Evolutionary conservation across 768 basidiomycete genomes (phyloP).

Genomic region (Cystobasidiopsis lactophilus): DNA sequence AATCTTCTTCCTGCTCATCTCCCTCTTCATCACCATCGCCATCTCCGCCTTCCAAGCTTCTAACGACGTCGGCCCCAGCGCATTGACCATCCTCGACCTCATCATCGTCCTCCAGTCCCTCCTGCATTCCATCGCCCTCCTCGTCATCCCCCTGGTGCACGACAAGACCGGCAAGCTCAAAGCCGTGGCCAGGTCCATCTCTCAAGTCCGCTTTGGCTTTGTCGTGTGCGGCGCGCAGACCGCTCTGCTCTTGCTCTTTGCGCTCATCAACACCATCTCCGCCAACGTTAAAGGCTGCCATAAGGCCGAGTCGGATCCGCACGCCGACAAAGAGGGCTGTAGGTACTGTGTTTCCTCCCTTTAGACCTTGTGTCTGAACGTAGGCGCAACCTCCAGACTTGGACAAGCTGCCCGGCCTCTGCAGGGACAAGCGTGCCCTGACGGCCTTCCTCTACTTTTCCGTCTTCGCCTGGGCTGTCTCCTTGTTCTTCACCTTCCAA

Average conservation of each 20-base stretch:
- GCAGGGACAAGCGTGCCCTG: conserved; percentile 16
- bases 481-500: not conserved
- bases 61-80: conserved; percentile 12
- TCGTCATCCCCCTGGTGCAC: conserved; percentile 10
- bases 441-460: conserved; percentile 19
- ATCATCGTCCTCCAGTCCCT: conserved; percentile 5
- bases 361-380: not conserved
- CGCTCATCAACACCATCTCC: conserved; percentile 14
- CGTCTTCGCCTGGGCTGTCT: not conserved
- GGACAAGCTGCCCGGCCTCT: conserved; percentile 14
- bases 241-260: conserved; percentile 7
- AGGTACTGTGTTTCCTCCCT: not conserved
- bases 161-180: conserved; percentile 4
- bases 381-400: conserved; percentile 7
- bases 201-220: conserved; percentile 12
- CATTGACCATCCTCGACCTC: conserved; percentile 3
- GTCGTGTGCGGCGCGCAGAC: conserved; percentile 9
- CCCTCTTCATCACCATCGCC: conserved; percentile 14
- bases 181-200: conserved; percentile 10
- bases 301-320: conserved; percentile 8
- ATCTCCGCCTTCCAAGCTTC: conserved; percentile 13
- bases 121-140: conserved; percentile 8
- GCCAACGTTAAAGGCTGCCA: conserved; percentile 18
- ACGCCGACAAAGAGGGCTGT: conserved; percentile 14
- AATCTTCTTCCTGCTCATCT: conserved; percentile 9